A percentile compares a stretch with the other conserved stretches of the same genome.
phyloP scores from a whole-genome alignment of 345 rosid genomes.

The Kernera saxatilis region DNA sequence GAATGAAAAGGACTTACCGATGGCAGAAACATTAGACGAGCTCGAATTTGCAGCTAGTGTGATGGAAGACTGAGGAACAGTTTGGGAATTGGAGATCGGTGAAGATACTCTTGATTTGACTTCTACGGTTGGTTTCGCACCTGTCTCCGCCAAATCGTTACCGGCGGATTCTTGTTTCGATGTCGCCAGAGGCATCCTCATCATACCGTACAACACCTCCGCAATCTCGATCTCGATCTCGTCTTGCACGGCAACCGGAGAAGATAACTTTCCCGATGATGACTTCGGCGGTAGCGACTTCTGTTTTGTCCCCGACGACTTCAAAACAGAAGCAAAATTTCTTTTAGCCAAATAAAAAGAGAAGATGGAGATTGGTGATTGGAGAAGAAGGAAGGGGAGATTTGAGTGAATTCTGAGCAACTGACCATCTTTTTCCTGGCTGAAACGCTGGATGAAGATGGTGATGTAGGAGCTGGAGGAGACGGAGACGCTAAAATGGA shows the following conservation, averaged over 20 bases:
- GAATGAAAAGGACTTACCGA: conserved; percentile 41
- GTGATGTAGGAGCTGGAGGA: conserved; percentile 64
- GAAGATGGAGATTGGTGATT: background rate
- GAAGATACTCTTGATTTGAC: conserved; percentile 82
- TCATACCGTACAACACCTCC: conserved; percentile 84
- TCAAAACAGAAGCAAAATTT: conserved; percentile 31
- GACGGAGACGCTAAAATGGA: conserved; percentile 57
- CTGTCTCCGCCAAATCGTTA: conserved; percentile 39
- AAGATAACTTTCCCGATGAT: conserved; percentile 47
- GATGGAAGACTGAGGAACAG: conserved; percentile 50
- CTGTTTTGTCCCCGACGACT: conserved; percentile 71
- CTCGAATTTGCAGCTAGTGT: conserved; percentile 49
- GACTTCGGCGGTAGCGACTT: conserved; percentile 66
- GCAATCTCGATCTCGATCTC: conserved; percentile 99
- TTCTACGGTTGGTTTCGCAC: conserved; percentile 23
- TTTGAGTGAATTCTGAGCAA: background rate
- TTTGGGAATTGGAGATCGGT: conserved; percentile 67
- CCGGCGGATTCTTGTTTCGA: conserved; percentile 51
- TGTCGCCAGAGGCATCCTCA: conserved; percentile 75
- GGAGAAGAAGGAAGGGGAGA: background rate
- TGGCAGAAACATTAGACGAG: conserved; percentile 53
- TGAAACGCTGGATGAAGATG: conserved; percentile 82
- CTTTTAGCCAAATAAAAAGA: conserved; percentile 3
- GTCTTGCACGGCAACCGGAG: conserved; percentile 59
- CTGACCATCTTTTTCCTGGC: conserved; percentile 80